Base-by-base conservation (phyloP, 768 basidiomycete species). In the Boletus coccyginus region DNA sequence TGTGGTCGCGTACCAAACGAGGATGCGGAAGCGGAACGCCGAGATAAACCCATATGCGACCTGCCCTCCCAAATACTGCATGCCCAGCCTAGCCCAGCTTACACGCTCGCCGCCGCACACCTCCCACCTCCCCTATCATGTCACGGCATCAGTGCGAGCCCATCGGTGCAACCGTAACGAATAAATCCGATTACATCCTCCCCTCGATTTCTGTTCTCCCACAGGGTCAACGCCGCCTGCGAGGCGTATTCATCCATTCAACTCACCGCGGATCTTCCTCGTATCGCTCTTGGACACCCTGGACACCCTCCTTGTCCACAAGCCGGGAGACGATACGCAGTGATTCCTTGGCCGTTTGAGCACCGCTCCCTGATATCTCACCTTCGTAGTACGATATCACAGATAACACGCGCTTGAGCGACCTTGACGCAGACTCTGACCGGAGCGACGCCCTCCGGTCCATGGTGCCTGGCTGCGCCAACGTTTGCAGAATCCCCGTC, bases 271-370 rank as follows among this genome's bases (percentile, higher is more conserved):
- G 78, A 46, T 77, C 77, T 11, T 63, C 50, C 24, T 65, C 63
- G 9, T 69, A 61, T 48, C 64, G 43, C 24, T 71, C 69, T 7
- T 59, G 75, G 62, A 68, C 66, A 11, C 70, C 75, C 42, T 80
- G 76, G 50, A 88, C 63, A 1, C 87, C 88, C 60, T 87, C 79
- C 52, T 73, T 74, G 56, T 88, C 87, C 24, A 89, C 80, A 39
- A 86, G 81, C 56, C 74, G 71, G 33, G 81, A 77, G n/a, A 90
- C 77, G 8, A 78, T 65, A n/a, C 75, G 76, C 72, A 90, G 74
- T 1, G 84, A 83, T 40, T 77, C 74, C 58, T 74, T 79, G n/a
- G 84, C 82, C 11, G 78, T 81, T 44, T 72, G 74, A 11, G 73
- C 73, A 12, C 73, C 73, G 7, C 75, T 75, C 35, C 72, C 67